Percentiles rank a stretch among this genome's conserved stretches.
phyloP scores from a whole-genome alignment of 1,284 basidiomycete genomes.

The Austroboletus niveus region DNA sequence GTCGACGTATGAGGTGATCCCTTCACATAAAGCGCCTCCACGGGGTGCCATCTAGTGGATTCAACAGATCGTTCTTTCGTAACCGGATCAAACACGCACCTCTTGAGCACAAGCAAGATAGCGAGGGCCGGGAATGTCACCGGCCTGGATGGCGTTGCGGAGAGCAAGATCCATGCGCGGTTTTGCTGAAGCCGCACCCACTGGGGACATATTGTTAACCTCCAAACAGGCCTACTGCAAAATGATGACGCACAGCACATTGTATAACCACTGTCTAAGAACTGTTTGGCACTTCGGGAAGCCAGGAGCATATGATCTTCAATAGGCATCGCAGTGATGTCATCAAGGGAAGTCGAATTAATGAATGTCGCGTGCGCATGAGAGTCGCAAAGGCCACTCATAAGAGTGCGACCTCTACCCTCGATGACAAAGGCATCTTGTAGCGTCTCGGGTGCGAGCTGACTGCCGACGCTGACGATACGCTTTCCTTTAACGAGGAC shows the following conservation, averaged over 20 bases:
- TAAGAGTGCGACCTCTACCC: constrained; percentile 27
- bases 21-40: constrained; percentile 29
- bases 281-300: constrained; percentile 25
- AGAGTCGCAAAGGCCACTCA: constrained; percentile 32
- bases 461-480: constrained; percentile 26
- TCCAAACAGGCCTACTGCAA: neutral
- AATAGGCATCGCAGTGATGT: constrained; percentile 21
- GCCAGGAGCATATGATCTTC: constrained; percentile 31
- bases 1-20: constrained; percentile 32
- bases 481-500: constrained; percentile 32
- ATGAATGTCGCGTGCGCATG: constrained; percentile 30
- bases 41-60: constrained; percentile 29
- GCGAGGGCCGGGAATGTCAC: constrained; percentile 33
- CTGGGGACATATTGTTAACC: constrained; percentile 3
- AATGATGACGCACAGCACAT: constrained; percentile 28
- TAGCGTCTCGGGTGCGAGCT: constrained; percentile 18
- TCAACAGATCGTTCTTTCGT: neutral
- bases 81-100: constrained; percentile 7
- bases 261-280: constrained; percentile 33
- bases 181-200: constrained; percentile 33
- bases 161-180: constrained; percentile 30
- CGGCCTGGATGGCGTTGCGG: constrained; percentile 32
- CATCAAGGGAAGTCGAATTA: constrained; percentile 26
- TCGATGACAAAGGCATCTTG: constrained; percentile 21
- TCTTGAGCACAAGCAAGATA: constrained; percentile 33